These are phyloP conservation scores for Quercus variabilis DNA, from an alignment of 306 rosid genomes.

Conservation along the genomic window DNA sequence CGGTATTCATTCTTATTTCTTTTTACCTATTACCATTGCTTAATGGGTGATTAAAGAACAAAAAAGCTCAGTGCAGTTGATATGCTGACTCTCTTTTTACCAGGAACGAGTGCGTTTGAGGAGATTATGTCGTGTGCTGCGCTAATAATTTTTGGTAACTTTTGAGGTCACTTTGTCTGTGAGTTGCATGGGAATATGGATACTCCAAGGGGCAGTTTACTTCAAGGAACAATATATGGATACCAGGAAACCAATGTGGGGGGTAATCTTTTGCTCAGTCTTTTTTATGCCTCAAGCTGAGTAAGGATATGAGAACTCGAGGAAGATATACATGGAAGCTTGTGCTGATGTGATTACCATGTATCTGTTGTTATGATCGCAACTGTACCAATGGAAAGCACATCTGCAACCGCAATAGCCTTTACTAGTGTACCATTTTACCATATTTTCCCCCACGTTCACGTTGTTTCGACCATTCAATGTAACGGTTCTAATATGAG, in stretches of 20 bases:
- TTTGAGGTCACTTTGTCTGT: background rate
- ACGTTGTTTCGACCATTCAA: background rate
- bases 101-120: conserved; percentile 85
- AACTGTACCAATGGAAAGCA: no score
- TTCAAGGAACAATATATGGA: background rate
- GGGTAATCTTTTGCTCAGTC: background rate
- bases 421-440: background rate
- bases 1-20: no score
- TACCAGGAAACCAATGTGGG: background rate
- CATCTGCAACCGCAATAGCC: no score
- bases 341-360: no score
- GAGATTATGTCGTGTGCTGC: conserved; percentile 72
- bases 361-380: no score
- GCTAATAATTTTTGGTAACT: conserved; percentile 5
- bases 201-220: background rate
- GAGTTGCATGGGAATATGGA: background rate
- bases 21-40: no score
- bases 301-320: background rate
- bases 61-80: background rate
- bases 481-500: background rate
- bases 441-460: background rate
- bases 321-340: background rate
- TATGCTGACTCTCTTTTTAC: background rate
- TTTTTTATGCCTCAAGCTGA: background rate
- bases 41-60: background rate